Base-by-base conservation (phyloP, 805 yeast species). In the Saturnispora dispora region DNA sequence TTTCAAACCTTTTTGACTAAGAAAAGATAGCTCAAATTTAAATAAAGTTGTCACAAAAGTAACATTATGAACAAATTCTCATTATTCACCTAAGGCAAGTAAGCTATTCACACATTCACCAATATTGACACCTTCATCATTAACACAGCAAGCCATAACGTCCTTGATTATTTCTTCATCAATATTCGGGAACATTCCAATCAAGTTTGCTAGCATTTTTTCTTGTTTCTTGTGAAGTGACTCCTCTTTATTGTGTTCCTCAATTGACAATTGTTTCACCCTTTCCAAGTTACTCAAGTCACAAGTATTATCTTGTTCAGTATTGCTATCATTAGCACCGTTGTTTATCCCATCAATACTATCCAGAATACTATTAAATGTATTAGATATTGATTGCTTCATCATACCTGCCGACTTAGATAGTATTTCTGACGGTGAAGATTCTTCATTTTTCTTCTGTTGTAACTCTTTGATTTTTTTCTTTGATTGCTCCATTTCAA, bases 51-150 rank as follows among this genome's bases (percentile, higher is more conserved):
- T 7, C 28, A 25, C 28, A 9, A 25, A 25, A 25, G 28, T 25
- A 25, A 2, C 28, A 7, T 9, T 2, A 13, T 13, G 15, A 11
- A 6, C 33, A 30, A 27, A 27, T 6, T 6, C 5, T 4, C 20
- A 36, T 17, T 36, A 48, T 18, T 46, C 48, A 41, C 61, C 55
- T 28, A 63, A 50, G 17, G 58, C 67, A 40, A 78, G 58, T 53
- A 81, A 72, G 11, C 80, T 78, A 61, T 88, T 96, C 8, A 88
- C 83, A 47, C 90, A 84, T 9, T 75, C 77, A 30, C 89, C 95
- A 5, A 85, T 71, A 47, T 82, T 72, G 32, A 84, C 83, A 23
- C 56, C 55, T 20, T 55, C 59, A 11, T 47, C 50, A 20, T 50
- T 51, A 18, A 47, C 74, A 61, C 83, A 85, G 64, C 82, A 78